A percentile compares a stretch with the other conserved stretches of the same genome.
Evolutionary conservation across 2,329 filamentous ascomycete genomes (phyloP).

Genomic region (Thielaviopsis euricoi): DNA sequence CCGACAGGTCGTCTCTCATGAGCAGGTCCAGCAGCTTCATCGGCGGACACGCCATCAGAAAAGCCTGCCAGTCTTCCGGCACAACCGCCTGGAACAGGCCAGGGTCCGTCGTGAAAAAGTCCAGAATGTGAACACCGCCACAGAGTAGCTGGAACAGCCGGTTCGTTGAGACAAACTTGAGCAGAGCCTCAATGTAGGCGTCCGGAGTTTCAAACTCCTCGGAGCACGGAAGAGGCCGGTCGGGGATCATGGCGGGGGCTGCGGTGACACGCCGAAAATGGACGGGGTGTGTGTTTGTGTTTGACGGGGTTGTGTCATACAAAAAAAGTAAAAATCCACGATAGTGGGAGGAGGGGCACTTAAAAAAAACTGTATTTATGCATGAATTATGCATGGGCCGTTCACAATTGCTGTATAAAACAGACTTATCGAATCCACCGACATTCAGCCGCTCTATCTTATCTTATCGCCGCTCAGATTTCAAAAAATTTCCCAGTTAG

Average conservation of each 20-base stretch:
- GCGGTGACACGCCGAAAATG: background rate
- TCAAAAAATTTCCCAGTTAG: slow-evolving; percentile 6
- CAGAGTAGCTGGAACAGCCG: slow-evolving; percentile 75
- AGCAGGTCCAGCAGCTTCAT: slow-evolving; percentile 67
- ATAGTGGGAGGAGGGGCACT: slow-evolving; percentile 3
- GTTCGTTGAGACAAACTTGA: slow-evolving; percentile 59
- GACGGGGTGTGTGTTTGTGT: background rate
- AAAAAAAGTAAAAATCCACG: background rate
- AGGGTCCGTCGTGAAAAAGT: slow-evolving; percentile 80
- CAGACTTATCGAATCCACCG: background rate
- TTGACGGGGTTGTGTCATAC: background rate
- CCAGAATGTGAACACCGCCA: slow-evolving; percentile 90
- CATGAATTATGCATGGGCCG: background rate
- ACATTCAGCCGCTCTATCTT: background rate
- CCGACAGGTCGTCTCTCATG: slow-evolving; percentile 55
- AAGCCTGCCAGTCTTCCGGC: slow-evolving; percentile 65
- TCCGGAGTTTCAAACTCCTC: slow-evolving; percentile 55
- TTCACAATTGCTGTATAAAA: background rate
- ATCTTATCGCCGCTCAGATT: slow-evolving; percentile 5
- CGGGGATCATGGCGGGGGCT: slow-evolving; percentile 27
- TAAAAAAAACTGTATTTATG: background rate
- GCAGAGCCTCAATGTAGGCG: slow-evolving; percentile 61
- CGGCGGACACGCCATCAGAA: slow-evolving; percentile 54
- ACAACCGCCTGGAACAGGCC: slow-evolving; percentile 67
- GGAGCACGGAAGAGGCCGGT: slow-evolving; percentile 48